Base-by-base conservation (phyloP, 2,329 filamentous ascomycete genomes). In the Alternaria triticimaculans region DNA sequence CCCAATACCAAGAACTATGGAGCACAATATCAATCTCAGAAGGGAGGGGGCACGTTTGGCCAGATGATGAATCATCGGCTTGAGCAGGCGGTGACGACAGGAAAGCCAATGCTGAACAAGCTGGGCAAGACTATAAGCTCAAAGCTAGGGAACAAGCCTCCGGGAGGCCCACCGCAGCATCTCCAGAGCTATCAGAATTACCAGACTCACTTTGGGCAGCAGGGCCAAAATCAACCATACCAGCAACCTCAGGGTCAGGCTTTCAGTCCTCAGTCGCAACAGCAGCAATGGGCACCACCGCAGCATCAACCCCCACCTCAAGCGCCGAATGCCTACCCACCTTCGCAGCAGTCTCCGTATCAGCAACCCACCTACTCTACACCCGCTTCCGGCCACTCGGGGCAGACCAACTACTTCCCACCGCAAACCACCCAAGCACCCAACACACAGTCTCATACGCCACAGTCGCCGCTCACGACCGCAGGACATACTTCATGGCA, bases 61-160 rank as follows among this genome's bases (percentile, higher is more conserved):
- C 68, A 73, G 37, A 77, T 77, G 67, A 67, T 80, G 65, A 76
- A 80, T 30, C 77, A 79, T 45, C 61, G 57, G 10, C 21, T 60
- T 21, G 58, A 60, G 43, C 58, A 60, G 60, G 77, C 76, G 3
- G 75, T 79, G 9, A 76, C 75, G 3, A 77, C 72, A 0, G 69
- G 75, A n/a, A 80, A 78, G 64, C 77, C 77, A 2, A 76, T 79
- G 72, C 30, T 78, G 55, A 73, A 78, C 60, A 80, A 79, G 63
- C 54, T 80, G 43, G 71, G 74, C 48, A 80, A 80, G 71, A 75
- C 73, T 9, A 76, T 80, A 25, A 78, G 73, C 70, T 77, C 76
- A 9, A 77, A 75, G 62, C 58, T 78, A 23, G 70, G 73, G 9
- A 72, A 65, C 58, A 78, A 78, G 64, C 71, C 68, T 12, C 25